Conservation (phyloP, 1,284 basidiomycete species). For the Naganishia sp. region DNA sequence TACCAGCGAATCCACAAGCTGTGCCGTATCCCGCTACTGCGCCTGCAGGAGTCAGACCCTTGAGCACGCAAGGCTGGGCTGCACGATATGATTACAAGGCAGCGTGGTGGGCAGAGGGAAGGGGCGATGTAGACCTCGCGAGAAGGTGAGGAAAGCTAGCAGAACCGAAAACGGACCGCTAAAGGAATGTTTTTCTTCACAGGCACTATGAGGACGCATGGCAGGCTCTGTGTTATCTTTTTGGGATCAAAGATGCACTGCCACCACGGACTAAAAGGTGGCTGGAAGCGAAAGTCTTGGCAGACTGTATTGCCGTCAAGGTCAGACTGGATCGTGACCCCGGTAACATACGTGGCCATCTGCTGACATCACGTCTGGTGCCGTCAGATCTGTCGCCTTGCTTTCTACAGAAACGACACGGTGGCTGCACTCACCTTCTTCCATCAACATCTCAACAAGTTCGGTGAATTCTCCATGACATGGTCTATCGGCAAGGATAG, state of each 20-base stretch:
- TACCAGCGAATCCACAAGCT: conserved; percentile 50
- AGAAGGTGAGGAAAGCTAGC: conserved; percentile 61
- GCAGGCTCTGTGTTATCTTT: conserved; percentile 76
- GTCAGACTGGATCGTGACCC: conserved; percentile 54
- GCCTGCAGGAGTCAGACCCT: conserved; percentile 54
- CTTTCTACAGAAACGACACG: conserved; percentile 83
- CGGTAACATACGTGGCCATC: not conserved
- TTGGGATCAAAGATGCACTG: conserved; percentile 77
- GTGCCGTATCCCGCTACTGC: conserved; percentile 55
- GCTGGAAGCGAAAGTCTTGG: conserved; percentile 96
- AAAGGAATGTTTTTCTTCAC: not conserved
- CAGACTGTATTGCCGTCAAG: conserved; percentile 86
- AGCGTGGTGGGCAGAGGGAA: conserved; percentile 91
- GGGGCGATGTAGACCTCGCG: conserved; percentile 84
- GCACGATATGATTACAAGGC: conserved; percentile 97
- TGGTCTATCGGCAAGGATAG: conserved; percentile 98
- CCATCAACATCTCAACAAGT: conserved; percentile 77
- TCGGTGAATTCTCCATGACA: conserved; percentile 81
- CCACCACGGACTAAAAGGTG: conserved; percentile 93
- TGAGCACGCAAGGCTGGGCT: conserved; percentile 86
- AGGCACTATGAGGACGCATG: conserved; percentile 93
- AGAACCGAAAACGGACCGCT: too few species aligned
- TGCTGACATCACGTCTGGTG: not conserved
- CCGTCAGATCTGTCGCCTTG: conserved; percentile 75
- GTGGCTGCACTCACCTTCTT: conserved; percentile 75